Evolutionary conservation across 768 basidiomycete species (phyloP), one percentile per base, ranked within the genome.

Genomic region (Lactarius hengduanensis): DNA sequence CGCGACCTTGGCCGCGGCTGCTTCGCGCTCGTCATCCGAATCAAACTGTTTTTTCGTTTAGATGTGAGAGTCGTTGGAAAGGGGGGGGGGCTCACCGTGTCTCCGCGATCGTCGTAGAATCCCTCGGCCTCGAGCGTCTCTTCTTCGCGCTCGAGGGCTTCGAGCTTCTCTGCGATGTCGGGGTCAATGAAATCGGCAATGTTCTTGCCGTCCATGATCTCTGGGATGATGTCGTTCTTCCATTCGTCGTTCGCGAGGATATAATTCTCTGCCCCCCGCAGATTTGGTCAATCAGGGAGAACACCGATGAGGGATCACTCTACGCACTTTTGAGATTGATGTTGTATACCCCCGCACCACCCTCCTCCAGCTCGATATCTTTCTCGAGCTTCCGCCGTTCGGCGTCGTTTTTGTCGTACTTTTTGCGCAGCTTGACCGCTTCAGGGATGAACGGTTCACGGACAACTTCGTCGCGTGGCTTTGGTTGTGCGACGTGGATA

Each of bases 191-290:
- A 99, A 81, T 99, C 97, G 28, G 96, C 96, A 61, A 98, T 79
- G 79, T 99, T 99, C 85, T 98, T 98, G 79, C 97, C 97, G 71
- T 98, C 88, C 89, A 94, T 88, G 73, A 99, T 92, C 76, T 99
- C 97, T n/a, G 97, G 97, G n/a, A 98, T 90, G 70, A 86, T 82
- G 74, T 99, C 97, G 79, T 86, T 81, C 80, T 97, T 99, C 97
- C 97, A 99, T 54, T 92, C 89, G 43, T 91, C 87, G 74, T 97
- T 88, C 28, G 86, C 82, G 65, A 99, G 86, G 32, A 97, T 64
- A 78, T 97, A 98, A 76, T 93, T 85, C 83, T 94, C 96, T 98
- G 78, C 57, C 38, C 16, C 47, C 16, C 6, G 34, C 26, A 11
- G 30, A 58, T 34, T 58, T 10, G 54, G 30, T 43, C 9, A 62